These are phyloP conservation scores for Echinosophora koreensis DNA, from an alignment of 306 rosid genomes.

Conservation along the genomic window DNA sequence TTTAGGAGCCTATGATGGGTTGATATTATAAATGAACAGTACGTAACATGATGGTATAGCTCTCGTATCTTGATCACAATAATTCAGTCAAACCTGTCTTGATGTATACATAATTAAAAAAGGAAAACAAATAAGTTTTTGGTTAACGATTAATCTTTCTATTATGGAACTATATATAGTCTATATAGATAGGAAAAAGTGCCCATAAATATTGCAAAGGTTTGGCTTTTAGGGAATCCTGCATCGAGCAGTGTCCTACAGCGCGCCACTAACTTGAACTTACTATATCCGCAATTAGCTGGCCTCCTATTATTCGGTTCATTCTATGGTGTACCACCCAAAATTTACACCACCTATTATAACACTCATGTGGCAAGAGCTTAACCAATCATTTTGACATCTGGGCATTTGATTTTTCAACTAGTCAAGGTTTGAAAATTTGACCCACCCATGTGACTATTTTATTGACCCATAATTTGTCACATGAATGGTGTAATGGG, in stretches of 20 bases:
- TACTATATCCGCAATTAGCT: background rate
- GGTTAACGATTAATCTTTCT: background rate
- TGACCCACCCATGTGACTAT: no score
- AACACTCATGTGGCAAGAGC: no score
- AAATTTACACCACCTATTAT: no score
- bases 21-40: background rate
- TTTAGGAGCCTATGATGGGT: background rate
- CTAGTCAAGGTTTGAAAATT: no score
- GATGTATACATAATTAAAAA: background rate
- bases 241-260: constrained; percentile 14
- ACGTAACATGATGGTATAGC: background rate
- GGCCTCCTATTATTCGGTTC: background rate
- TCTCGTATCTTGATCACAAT: background rate
- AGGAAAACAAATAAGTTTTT: background rate
- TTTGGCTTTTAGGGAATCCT: constrained; percentile 28
- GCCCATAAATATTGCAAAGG: background rate
- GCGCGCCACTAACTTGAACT: background rate
- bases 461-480: no score
- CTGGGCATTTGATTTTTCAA: no score
- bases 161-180: background rate
- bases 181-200: background rate
- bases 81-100: constrained; percentile 30
- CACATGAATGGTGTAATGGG: no score
- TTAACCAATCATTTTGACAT: no score
- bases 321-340: no score